A percentile compares a stretch with the other conserved stretches of the same genome.
Evolutionary conservation across 2,329 filamentous ascomycete genomes (phyloP).

Genomic region (Peltaster fructicola): DNA sequence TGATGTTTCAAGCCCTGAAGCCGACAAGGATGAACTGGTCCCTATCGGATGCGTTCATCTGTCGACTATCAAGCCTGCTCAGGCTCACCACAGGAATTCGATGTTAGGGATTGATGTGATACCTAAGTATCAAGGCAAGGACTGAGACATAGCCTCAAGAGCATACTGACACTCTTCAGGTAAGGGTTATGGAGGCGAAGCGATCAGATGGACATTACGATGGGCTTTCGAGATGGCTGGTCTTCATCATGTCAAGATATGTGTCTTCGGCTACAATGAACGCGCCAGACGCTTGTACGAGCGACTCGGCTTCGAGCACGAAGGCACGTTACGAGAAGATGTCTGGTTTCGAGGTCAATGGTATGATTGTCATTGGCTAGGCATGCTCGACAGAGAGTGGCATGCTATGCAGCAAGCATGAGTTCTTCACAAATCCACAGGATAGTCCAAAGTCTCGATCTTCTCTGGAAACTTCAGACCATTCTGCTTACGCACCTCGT

Average conservation of each 20-base stretch:
- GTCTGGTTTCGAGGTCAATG: background rate
- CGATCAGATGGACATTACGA: background rate
- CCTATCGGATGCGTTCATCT: too few relatives aligned
- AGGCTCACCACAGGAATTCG: conserved; percentile 1
- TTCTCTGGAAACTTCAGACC: conserved; percentile 45
- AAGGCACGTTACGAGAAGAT: background rate
- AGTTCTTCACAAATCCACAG: conserved; percentile 21
- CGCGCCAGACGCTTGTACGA: background rate
- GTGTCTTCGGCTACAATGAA: conserved; percentile 1
- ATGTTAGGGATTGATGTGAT: conserved; percentile 1
- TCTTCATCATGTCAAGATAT: background rate
- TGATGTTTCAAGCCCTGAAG: background rate
- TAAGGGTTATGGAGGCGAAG: background rate
- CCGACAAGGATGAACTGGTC: too few relatives aligned
- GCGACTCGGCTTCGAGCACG: background rate
- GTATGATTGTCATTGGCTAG: conserved; percentile 1
- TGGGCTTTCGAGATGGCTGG: background rate
- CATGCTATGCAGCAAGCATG: background rate
- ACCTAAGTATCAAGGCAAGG: conserved; percentile 1
- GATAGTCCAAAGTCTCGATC: conserved; percentile 44
- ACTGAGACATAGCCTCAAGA: too few relatives aligned
- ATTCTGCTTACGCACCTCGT: conserved; percentile 47
- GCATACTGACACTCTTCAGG: too few relatives aligned
- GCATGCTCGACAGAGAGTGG: conserved; percentile 1
- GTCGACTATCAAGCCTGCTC: too few relatives aligned